Base-by-base conservation (phyloP, 169 alveolate genomes). In the Haemoproteus tartakovskyi region DNA sequence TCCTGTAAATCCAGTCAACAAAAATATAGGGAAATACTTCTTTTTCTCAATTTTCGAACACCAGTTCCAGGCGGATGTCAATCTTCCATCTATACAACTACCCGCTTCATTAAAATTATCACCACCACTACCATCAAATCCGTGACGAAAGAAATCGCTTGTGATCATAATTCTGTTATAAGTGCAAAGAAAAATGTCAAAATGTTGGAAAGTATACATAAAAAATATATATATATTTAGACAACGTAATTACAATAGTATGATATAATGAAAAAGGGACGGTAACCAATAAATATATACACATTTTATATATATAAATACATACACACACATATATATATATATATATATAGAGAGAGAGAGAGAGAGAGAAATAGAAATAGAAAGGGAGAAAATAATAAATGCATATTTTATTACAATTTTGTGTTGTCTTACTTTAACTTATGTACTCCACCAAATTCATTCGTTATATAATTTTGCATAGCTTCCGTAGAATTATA, bases 31-130 rank as follows among this genome's bases (percentile, higher is more conserved):
- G 63, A 93, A 94, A 89, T 89, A 94, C 14, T 80, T 79, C 81
- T 94, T 94, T 88, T 91, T 91, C 74, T 94, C 98, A 43, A 92
- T 89, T 86, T 85, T 88, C 30, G 93, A 89, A 62, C 98, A 94
- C 98, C 97, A 92, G 79, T 93, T 93, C 96, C 98, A 95, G 4
- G 97, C 97, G 1, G 96, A 91, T 2, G 98, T 95, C 33, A 95
- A 87, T 40, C 98, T 89, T 2, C 98, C 98, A 52, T 95, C 98
- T n/a, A 95, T 94, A 84, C 98, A 95, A 45, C 95, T 89, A 29
- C 98, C 98, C 2, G 98, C 98, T 46, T 95, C 98, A 78, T 93
- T 92, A 85, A 93, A 95, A 81, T 94, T 95, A 87, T 94, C 97
- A 19, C 96, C 97, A 9, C 98, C 98, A 45, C 95, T 89, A 22